These are phyloP conservation scores for Pestalotiopsis sp. DNA, from an alignment of 2,329 filamentous ascomycete genomes.

Conservation along the genomic window DNA sequence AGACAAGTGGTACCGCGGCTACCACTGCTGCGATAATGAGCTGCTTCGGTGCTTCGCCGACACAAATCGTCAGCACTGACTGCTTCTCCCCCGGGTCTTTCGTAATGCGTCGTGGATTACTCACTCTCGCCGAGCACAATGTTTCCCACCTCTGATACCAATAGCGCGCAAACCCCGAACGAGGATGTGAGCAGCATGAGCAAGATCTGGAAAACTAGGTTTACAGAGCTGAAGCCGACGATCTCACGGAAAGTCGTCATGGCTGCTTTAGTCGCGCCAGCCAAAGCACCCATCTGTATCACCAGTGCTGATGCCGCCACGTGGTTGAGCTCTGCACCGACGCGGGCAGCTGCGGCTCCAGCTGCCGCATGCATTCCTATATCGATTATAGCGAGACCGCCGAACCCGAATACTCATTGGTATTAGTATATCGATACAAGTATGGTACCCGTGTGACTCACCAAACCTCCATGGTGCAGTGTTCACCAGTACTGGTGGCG, in stretches of 20 bases:
- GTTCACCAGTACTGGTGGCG: constrained; percentile 4
- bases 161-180: constrained; percentile 7
- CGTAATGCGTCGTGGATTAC: background rate
- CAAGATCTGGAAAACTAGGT: constrained; percentile 4
- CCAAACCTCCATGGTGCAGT: constrained; percentile 9
- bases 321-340: constrained; percentile 3
- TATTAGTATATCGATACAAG: background rate
- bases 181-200: constrained; percentile 9
- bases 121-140: constrained; percentile 9
- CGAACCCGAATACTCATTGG: constrained; percentile 1
- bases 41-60: background rate
- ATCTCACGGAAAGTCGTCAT: constrained; percentile 4
- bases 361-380: constrained; percentile 7
- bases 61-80: background rate
- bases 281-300: constrained; percentile 7
- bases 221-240: background rate
- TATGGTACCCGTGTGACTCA: background rate
- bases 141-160: constrained; percentile 6
- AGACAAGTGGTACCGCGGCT: constrained; percentile 6
- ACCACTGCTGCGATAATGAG: constrained; percentile 2
- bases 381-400: background rate
- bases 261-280: constrained; percentile 8
- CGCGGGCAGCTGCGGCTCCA: background rate
- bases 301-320: background rate
- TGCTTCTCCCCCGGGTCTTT: background rate